A percentile compares a stretch with the other conserved stretches of the same genome.
Evolutionary conservation across 148 eudicot species (phyloP).

Genomic region (Vaccinium myrtillus): DNA sequence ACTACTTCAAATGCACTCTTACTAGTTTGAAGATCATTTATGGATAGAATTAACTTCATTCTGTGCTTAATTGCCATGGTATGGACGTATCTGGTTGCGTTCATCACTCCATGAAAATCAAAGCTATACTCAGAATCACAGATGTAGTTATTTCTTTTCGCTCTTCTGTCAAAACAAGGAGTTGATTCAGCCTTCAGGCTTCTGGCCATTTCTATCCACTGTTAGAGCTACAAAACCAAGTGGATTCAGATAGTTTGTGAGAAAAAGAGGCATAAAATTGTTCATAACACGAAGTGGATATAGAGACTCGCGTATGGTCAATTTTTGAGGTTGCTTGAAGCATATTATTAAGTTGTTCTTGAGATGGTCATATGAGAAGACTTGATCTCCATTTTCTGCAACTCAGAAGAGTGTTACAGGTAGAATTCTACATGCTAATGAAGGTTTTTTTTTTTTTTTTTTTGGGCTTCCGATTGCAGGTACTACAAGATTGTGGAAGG

Average conservation of each 20-base stretch:
- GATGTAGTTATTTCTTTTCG: background rate
- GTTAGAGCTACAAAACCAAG: background rate
- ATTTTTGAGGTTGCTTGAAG: background rate
- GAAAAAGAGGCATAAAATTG: too few species aligned
- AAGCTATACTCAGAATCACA: background rate
- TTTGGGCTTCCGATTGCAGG: conserved; percentile 43
- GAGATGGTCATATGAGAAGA: background rate
- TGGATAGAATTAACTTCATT: background rate
- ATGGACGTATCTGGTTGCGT: background rate
- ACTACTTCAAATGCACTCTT: background rate
- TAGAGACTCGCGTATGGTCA: too few species aligned
- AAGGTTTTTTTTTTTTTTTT: background rate
- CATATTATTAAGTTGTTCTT: background rate
- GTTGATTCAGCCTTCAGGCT: background rate
- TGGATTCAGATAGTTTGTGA: background rate
- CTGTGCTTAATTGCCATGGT: background rate
- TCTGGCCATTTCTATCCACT: background rate
- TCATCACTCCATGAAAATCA: background rate
- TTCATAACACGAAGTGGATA: too few species aligned
- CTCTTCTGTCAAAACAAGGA: background rate
- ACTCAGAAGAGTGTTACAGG: background rate
- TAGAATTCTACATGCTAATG: background rate
- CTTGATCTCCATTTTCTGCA: background rate
- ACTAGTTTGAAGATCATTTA: background rate
- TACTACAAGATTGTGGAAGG: conserved; percentile 90